Evolutionary conservation across 2,329 filamentous ascomycete species (phyloP).

Genomic region (Pseudodiploospora longispora): DNA sequence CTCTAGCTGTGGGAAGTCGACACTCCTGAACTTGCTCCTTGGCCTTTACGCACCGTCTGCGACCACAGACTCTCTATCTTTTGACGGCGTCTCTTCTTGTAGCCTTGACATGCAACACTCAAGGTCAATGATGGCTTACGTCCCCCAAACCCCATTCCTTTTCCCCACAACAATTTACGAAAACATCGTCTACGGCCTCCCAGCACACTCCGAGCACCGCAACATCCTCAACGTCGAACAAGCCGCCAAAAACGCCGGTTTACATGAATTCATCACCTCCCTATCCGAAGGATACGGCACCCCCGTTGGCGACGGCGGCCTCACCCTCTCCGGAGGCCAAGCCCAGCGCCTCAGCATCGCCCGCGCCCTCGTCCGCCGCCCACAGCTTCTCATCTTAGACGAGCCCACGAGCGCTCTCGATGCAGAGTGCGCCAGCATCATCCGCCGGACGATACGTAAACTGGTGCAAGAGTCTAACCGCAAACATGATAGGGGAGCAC

Average conservation of each 20-base stretch:
- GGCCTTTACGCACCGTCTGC: slow-evolving; percentile 53
- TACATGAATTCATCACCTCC: slow-evolving; percentile 68
- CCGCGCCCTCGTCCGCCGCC: slow-evolving; percentile 63
- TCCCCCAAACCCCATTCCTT: slow-evolving; percentile 63
- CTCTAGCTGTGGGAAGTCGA: slow-evolving; percentile 89
- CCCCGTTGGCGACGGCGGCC: slow-evolving; percentile 66
- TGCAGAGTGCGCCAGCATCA: slow-evolving; percentile 52
- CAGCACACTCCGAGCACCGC: slow-evolving; percentile 43
- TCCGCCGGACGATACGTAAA: slow-evolving; percentile 53
- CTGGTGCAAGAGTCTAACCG: slow-evolving; percentile 34
- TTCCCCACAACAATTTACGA: slow-evolving; percentile 56
- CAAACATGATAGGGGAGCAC: slow-evolving; percentile 12
- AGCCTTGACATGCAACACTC: slow-evolving; percentile 53
- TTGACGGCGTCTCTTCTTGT: slow-evolving; percentile 49
- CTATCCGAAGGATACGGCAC: slow-evolving; percentile 57
- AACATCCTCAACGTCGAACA: slow-evolving; percentile 34
- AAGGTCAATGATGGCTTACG: slow-evolving; percentile 55
- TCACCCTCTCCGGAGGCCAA: slow-evolving; percentile 70
- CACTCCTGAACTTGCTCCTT: slow-evolving; percentile 66
- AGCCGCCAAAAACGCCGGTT: slow-evolving; percentile 52
- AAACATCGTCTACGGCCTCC: slow-evolving; percentile 74
- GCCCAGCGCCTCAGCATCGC: slow-evolving; percentile 76
- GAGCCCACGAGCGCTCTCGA: slow-evolving; percentile 83
- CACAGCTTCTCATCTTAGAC: slow-evolving; percentile 70
- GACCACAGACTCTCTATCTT: slow-evolving; percentile 36